A percentile compares a stretch with the other conserved stretches of the same genome.
Conservation (phyloP, 2,329 filamentous ascomycete genomes). For the Aspergillus aculeatus region DNA sequence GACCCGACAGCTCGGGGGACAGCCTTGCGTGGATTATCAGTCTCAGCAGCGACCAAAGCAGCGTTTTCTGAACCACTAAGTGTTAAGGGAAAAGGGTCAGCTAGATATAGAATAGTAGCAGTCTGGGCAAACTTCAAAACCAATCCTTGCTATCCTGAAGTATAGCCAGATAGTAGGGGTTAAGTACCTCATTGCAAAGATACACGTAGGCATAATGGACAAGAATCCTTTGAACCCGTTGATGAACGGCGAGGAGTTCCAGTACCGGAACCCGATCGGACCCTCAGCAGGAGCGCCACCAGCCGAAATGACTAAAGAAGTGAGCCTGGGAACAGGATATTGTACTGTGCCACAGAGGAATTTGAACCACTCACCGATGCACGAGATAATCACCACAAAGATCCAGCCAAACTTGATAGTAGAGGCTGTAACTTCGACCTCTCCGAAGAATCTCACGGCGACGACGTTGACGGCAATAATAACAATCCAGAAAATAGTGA, state of each 20-base stretch:
- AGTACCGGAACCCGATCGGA: constrained; percentile 48
- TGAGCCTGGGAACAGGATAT: constrained; percentile 3
- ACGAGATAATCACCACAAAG: constrained; percentile 49
- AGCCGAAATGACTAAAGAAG: constrained; percentile 42
- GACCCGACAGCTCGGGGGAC: constrained; percentile 48
- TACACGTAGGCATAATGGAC: constrained; percentile 38
- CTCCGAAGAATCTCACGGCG: constrained; percentile 47
- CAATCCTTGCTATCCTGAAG: no score
- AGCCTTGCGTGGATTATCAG: constrained; percentile 43
- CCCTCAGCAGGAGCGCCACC: constrained; percentile 42
- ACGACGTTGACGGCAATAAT: constrained; percentile 46
- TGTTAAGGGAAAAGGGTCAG: no score
- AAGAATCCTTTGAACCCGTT: constrained; percentile 48
- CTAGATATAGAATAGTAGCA: no score
- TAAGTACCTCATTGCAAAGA: constrained; percentile 34
- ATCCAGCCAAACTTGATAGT: constrained; percentile 51
- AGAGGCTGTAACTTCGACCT: constrained; percentile 47
- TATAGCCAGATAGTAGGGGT: no score
- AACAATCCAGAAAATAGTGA: constrained; percentile 46
- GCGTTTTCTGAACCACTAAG: constrained; percentile 43
- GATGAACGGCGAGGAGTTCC: constrained; percentile 44
- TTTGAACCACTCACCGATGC: constrained; percentile 28
- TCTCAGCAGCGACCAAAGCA: constrained; percentile 47
- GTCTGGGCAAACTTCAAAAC: no score
- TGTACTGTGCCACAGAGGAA: not conserved